Conservation (phyloP, 495 filamentous ascomycete species). For the Xylaria castorea region DNA sequence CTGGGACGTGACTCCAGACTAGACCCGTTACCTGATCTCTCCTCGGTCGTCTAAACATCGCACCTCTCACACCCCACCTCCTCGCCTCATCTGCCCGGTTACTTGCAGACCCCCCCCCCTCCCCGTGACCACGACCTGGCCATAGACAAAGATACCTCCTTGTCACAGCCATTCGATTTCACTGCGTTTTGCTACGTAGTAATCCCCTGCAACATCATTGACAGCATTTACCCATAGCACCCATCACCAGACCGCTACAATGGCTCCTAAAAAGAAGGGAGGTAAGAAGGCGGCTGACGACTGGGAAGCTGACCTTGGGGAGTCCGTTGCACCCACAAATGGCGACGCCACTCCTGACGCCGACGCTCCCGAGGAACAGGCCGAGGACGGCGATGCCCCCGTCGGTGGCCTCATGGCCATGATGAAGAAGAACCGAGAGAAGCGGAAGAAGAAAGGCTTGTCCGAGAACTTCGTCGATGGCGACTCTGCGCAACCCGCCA, state of each 20-base stretch:
- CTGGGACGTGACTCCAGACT: slow-evolving; percentile 17
- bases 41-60: slow-evolving; percentile 20
- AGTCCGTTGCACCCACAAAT: slow-evolving; percentile 63
- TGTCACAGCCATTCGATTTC: neutral
- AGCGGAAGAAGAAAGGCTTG: slow-evolving; percentile 92
- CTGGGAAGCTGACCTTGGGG: slow-evolving; percentile 96
- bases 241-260: slow-evolving; percentile 45
- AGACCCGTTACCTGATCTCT: slow-evolving; percentile 12
- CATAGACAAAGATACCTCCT: neutral
- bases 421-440: slow-evolving; percentile 86
- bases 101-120: neutral
- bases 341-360: slow-evolving; percentile 43
- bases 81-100: slow-evolving; percentile 11
- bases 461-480: slow-evolving; percentile 76
- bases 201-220: neutral
- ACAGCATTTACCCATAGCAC: neutral
- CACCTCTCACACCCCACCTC: slow-evolving; percentile 17
- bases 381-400: slow-evolving; percentile 55
- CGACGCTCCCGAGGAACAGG: slow-evolving; percentile 45
- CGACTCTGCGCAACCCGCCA: slow-evolving; percentile 63
- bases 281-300: slow-evolving; percentile 87
- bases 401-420: slow-evolving; percentile 80
- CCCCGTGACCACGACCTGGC: neutral
- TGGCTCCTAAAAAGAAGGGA: slow-evolving; percentile 95
- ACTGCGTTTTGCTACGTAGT: neutral